Conservation (phyloP, 1,139 yeast genomes). For the Casaregolazyma lundiana region DNA sequence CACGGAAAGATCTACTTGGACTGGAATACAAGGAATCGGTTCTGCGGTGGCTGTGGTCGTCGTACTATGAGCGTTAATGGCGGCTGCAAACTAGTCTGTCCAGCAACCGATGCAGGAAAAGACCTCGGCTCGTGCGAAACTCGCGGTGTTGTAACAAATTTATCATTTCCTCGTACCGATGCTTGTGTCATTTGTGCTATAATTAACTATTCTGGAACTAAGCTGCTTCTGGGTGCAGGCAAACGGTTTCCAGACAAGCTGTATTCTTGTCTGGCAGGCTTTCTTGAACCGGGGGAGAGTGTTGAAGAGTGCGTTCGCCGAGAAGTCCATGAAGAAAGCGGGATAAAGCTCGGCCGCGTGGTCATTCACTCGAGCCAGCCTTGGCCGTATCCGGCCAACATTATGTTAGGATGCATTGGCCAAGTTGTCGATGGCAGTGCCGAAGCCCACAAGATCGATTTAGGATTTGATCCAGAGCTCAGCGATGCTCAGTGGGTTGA, state of each 20-base stretch:
- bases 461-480: constrained; percentile 81
- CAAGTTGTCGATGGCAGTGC: constrained; percentile 59
- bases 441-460: constrained; percentile 42
- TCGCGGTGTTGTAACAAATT: constrained; percentile 40
- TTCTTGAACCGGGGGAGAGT: constrained; percentile 91
- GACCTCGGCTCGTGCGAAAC: constrained; percentile 33
- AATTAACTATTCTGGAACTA: constrained; percentile 54
- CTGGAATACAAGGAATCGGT: constrained; percentile 72
- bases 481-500: constrained; percentile 84
- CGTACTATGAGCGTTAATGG: constrained; percentile 68
- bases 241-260: constrained; percentile 49
- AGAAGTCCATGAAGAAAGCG: constrained; percentile 95
- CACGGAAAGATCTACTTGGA: constrained; percentile 83
- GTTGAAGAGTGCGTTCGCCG: constrained; percentile 83
- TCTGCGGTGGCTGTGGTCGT: constrained; percentile 87
- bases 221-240: constrained; percentile 67
- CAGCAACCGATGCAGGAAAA: constrained; percentile 30
- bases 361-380: constrained; percentile 72
- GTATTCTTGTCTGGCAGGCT: constrained; percentile 88
- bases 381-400: constrained; percentile 93
- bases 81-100: constrained; percentile 74
- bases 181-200: constrained; percentile 81
- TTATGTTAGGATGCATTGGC: constrained; percentile 91
- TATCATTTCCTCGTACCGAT: constrained; percentile 88
- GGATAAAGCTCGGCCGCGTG: constrained; percentile 61